Evolutionary conservation across 2,329 filamentous ascomycete species (phyloP), one percentile per base, ranked within the genome.

Genomic region (Pyricularia grisea): DNA sequence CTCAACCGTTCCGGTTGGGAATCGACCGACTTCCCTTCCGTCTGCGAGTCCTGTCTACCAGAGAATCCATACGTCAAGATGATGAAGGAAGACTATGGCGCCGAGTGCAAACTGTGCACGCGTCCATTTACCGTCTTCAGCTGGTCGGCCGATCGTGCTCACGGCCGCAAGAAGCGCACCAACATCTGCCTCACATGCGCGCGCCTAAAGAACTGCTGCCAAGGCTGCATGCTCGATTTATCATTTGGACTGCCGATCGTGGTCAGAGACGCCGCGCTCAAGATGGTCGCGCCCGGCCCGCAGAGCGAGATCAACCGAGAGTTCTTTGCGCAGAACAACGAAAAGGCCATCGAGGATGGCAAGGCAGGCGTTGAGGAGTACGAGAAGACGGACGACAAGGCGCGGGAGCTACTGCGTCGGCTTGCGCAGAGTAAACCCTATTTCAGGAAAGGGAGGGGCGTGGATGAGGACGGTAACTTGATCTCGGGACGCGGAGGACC

Each of bases 31-130:
- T 93, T 95, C 75, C 92, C 92, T 10, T 94, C 91, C 2, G 91
- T 95, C 42, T 95, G 88, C 83, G 95, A 99, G 80, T 93, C 90
- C 76, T 99, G 95, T 78, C 87, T 99, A 2, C 94, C 94, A 20
- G 94, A 97, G 71, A 98, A 98, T 75, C 94, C 94, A 1, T 99
- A 97, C 76, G 95, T 99, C 63, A 95, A 98, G 80, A 98, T 99
- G 94, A 85, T 99, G 71, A 99, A 99, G 81, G 93, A 98, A 77
- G 94, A 99, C 79, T 90, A 96, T 75, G 95, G 93, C 74, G 92
- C 91, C 69, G 91, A 94, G 81, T 93, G 91, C 85, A 92, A 92
- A 82, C 83, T 92, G 73, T 99, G 95, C 80, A 98, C 94, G 7
- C 88, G 95, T 71, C 95, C 95, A 0, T 99, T 97, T 76, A 98